phyloP scores from a whole-genome alignment of 306 rosid genomes.

The Trifolium subterraneum region DNA sequence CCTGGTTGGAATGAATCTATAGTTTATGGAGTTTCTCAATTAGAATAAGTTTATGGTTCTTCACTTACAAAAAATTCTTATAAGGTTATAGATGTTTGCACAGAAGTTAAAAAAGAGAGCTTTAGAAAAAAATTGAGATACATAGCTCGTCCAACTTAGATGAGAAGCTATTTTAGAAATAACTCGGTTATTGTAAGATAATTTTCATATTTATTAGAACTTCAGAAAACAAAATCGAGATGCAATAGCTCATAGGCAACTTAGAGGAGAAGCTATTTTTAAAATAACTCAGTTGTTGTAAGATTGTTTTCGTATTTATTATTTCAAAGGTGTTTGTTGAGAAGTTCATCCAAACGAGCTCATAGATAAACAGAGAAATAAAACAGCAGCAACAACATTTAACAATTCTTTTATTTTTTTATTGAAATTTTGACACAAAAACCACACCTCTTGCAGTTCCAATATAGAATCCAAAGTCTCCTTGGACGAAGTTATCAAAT shows the following conservation, averaged over 20 bases:
- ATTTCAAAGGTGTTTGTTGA: conserved; percentile 2
- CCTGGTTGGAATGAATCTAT: background rate
- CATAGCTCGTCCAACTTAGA: background rate
- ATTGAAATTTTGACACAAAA: conserved; percentile 26
- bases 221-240: background rate
- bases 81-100: background rate
- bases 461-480: conserved; percentile 74
- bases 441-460: conserved; percentile 78
- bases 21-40: conserved; percentile 10
- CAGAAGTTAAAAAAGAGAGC: conserved; percentile 5
- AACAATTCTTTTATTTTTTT: background rate
- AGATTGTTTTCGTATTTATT: background rate
- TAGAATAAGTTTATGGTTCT: background rate
- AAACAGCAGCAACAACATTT: background rate
- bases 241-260: background rate
- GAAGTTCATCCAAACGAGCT: conserved; percentile 10
- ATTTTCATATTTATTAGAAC: no score
- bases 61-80: background rate
- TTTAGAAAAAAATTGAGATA: background rate
- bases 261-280: no score
- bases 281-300: background rate
- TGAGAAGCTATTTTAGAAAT: background rate
- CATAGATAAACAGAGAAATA: conserved; percentile 1
- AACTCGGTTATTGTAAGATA: background rate
- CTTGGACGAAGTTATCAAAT: conserved; percentile 68